Evolutionary conservation across 2,329 filamentous ascomycete genomes (phyloP).

Genomic region (Emericellopsis atlantica): DNA sequence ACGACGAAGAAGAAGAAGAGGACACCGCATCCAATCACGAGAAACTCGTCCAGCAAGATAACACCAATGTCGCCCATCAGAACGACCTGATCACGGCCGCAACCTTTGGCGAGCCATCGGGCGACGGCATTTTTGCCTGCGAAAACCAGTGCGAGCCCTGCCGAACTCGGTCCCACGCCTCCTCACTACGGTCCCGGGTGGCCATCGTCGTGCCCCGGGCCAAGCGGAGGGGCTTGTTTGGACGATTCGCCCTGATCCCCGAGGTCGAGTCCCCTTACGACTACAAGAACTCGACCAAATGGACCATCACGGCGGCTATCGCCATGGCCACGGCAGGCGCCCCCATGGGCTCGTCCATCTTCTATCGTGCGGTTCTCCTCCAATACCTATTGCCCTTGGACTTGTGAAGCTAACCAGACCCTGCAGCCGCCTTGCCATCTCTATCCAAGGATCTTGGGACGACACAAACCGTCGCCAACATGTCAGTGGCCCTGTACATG

Average conservation of each 20-base stretch:
- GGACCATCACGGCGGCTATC: slow-evolving; percentile 69
- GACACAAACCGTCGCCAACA: slow-evolving; percentile 54
- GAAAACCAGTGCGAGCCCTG: slow-evolving; percentile 2
- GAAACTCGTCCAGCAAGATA: neutral
- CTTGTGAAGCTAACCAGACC: slow-evolving; percentile 2
- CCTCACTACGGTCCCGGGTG: slow-evolving; percentile 1
- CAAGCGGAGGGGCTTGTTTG: slow-evolving; percentile 58
- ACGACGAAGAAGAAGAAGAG: neutral
- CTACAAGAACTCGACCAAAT: slow-evolving; percentile 66
- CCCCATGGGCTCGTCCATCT: slow-evolving; percentile 73
- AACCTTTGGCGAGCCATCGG: slow-evolving; percentile 4
- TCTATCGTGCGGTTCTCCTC: slow-evolving; percentile 49
- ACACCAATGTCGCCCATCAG: neutral
- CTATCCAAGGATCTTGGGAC: slow-evolving; percentile 51
- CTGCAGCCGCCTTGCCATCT: slow-evolving; percentile 51
- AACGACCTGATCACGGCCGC: slow-evolving; percentile 2
- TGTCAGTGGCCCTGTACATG: slow-evolving; percentile 73
- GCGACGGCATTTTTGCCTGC: slow-evolving; percentile 1
- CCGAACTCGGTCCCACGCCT: slow-evolving; percentile 2
- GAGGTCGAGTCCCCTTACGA: slow-evolving; percentile 68
- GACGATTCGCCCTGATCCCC: slow-evolving; percentile 56
- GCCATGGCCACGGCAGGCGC: slow-evolving; percentile 65
- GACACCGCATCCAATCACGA: neutral
- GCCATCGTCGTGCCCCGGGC: slow-evolving; percentile 27
- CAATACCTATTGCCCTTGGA: neutral